Evolutionary conservation across 2,329 filamentous ascomycete species (phyloP).

Genomic region (Talaromyces atroroseus): DNA sequence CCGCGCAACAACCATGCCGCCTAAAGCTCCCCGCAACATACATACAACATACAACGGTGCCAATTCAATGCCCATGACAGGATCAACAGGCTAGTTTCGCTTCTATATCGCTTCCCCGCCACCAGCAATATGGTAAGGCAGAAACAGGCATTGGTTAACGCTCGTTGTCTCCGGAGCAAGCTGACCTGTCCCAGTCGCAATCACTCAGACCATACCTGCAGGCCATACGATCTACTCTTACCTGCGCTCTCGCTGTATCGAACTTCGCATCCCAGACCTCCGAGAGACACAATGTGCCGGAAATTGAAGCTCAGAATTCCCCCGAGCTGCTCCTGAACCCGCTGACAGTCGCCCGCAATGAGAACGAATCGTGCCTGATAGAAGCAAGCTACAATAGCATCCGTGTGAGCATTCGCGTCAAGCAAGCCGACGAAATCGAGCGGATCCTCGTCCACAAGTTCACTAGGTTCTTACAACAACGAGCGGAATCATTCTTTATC

Average conservation of each 20-base stretch:
- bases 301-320: slow-evolving; percentile 87
- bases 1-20: slow-evolving; percentile 9
- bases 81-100: neutral
- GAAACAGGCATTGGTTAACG: neutral
- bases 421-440: slow-evolving; percentile 98
- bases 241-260: slow-evolving; percentile 84
- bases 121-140: slow-evolving; percentile 7
- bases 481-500: slow-evolving; percentile 96
- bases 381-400: slow-evolving; percentile 79
- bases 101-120: neutral
- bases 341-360: slow-evolving; percentile 84
- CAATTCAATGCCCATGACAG: neutral
- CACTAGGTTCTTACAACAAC: slow-evolving; percentile 89
- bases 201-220: slow-evolving; percentile 93
- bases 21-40: slow-evolving; percentile 11
- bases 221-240: slow-evolving; percentile 90
- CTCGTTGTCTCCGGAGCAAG: neutral
- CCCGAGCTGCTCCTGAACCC: slow-evolving; percentile 93
- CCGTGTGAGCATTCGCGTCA: slow-evolving; percentile 96
- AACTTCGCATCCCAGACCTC: slow-evolving; percentile 97
- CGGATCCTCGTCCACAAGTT: slow-evolving; percentile 98
- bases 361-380: slow-evolving; percentile 88
- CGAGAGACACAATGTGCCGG: slow-evolving; percentile 95
- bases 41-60: neutral
- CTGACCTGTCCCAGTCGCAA: slow-evolving; percentile 63